phyloP scores from a whole-genome alignment of 495 filamentous ascomycete species.

The Jackrogersella minutella region DNA sequence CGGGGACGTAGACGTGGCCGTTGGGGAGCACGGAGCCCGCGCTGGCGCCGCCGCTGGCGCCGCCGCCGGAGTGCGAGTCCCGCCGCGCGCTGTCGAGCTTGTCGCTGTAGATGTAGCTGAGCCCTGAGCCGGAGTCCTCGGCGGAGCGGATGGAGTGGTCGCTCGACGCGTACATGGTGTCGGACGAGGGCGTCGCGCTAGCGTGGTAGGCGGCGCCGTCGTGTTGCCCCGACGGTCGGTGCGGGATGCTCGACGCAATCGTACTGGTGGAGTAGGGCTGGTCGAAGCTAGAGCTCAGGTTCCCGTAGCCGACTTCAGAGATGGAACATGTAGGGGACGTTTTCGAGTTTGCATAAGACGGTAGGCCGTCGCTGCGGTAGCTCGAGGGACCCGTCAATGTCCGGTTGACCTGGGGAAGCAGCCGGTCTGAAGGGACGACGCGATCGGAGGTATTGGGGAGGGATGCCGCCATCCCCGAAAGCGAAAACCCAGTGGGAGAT shows the following conservation, averaged over 20 bases:
- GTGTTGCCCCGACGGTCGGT: constrained; percentile 10
- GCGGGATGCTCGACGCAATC: constrained; percentile 11
- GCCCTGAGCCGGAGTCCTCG: constrained; percentile 26
- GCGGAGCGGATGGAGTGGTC: constrained; percentile 29
- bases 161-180: constrained; percentile 25
- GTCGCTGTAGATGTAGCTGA: constrained; percentile 43
- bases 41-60: constrained; percentile 25
- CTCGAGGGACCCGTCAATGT: constrained; percentile 39
- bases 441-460: constrained; percentile 50
- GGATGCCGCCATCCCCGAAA: constrained; percentile 52
- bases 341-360: constrained; percentile 29
- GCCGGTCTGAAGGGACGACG: constrained; percentile 48
- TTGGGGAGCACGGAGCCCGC: constrained; percentile 39
- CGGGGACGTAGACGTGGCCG: constrained; percentile 44
- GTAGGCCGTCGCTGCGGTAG: constrained; percentile 34
- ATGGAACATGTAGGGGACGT: constrained; percentile 24
- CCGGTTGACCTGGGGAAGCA: constrained; percentile 42
- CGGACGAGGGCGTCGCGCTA: constrained; percentile 2
- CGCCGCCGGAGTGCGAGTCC: constrained; percentile 37
- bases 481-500: constrained; percentile 46
- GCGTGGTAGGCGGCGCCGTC: constrained; percentile 18
- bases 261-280: constrained; percentile 17
- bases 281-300: constrained; percentile 31
- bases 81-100: constrained; percentile 28
- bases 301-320: constrained; percentile 35